Conservation (phyloP, 179 eudicot genomes). For the Spinacia oleracea region DNA sequence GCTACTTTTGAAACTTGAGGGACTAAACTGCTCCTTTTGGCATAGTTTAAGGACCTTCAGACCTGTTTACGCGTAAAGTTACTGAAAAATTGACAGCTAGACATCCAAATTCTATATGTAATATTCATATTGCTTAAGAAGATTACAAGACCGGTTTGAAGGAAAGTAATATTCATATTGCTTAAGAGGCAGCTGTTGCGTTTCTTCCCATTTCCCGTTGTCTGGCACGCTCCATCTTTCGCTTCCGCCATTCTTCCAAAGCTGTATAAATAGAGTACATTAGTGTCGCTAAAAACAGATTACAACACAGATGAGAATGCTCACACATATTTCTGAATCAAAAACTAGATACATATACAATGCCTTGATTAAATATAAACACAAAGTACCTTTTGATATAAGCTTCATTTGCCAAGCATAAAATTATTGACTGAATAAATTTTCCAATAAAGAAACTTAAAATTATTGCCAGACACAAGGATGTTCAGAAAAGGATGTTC, state of each 20-base stretch:
- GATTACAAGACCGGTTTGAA: neutral
- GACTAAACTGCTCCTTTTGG: too few species aligned
- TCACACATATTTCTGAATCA: slow-evolving; percentile 8
- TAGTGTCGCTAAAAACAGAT: neutral
- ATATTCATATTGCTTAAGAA: slow-evolving; percentile 11
- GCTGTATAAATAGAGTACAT: slow-evolving; percentile 44
- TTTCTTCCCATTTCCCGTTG: slow-evolving; percentile 66
- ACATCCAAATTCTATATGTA: slow-evolving; percentile 3
- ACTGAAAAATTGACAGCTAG: too few species aligned
- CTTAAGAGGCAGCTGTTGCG: slow-evolving; percentile 41
- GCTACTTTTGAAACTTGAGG: too few species aligned
- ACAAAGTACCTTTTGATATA: neutral
- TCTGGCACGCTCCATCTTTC: slow-evolving; percentile 92
- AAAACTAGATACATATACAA: neutral
- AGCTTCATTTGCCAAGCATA: neutral
- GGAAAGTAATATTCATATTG: slow-evolving; percentile 13
- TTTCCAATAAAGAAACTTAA: neutral
- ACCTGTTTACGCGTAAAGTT: too few species aligned
- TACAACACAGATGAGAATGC: neutral
- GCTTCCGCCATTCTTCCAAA: slow-evolving; percentile 88
- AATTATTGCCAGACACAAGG: neutral
- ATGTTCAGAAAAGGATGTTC: neutral
- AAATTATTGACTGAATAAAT: neutral
- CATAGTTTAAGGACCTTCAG: too few species aligned
- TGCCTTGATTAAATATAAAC: neutral